Conservation (phyloP, 1,284 basidiomycete species). For the Apiotrichum laibachii region DNA sequence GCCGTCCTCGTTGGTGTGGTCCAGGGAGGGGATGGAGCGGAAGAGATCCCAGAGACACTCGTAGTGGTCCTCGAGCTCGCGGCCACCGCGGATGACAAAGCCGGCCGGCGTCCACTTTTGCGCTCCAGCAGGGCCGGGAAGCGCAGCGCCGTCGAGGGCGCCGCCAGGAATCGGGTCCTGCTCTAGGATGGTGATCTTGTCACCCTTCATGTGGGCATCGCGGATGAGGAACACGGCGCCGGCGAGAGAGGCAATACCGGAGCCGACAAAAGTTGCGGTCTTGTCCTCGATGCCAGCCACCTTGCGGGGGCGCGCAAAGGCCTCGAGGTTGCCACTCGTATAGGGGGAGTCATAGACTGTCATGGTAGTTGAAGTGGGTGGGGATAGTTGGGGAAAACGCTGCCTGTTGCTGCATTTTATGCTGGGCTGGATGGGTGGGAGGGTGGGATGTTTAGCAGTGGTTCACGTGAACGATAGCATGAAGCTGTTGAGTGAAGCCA, state of each 20-base stretch:
- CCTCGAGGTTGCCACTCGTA: slow-evolving; percentile 2
- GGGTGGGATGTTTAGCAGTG: too few relatives aligned
- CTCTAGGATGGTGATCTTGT: slow-evolving; percentile 6
- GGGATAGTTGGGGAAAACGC: too few relatives aligned
- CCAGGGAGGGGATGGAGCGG: slow-evolving; percentile 7
- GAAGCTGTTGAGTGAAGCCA: too few relatives aligned
- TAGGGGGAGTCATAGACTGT: slow-evolving; percentile 1
- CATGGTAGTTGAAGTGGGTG: background rate
- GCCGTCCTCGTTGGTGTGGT: background rate
- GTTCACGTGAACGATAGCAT: too few relatives aligned
- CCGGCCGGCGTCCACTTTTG: background rate
- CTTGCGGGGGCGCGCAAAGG: slow-evolving; percentile 9
- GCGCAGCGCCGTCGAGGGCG: background rate
- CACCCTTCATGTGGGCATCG: slow-evolving; percentile 1
- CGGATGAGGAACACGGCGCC: slow-evolving; percentile 9
- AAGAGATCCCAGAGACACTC: slow-evolving; percentile 11
- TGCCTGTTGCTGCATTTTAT: too few relatives aligned
- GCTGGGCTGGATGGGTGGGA: too few relatives aligned
- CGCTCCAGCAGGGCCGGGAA: too few relatives aligned
- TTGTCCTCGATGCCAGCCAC: slow-evolving; percentile 2
- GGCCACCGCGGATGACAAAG: slow-evolving; percentile 6
- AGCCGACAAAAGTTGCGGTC: slow-evolving; percentile 2
- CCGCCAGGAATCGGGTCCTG: slow-evolving; percentile 1
- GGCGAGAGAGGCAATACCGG: slow-evolving; percentile 3
- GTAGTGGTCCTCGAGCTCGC: slow-evolving; percentile 13